phyloP scores from a whole-genome alignment of 176 grass and related monocot species.

The Rhynchospora pubera region DNA sequence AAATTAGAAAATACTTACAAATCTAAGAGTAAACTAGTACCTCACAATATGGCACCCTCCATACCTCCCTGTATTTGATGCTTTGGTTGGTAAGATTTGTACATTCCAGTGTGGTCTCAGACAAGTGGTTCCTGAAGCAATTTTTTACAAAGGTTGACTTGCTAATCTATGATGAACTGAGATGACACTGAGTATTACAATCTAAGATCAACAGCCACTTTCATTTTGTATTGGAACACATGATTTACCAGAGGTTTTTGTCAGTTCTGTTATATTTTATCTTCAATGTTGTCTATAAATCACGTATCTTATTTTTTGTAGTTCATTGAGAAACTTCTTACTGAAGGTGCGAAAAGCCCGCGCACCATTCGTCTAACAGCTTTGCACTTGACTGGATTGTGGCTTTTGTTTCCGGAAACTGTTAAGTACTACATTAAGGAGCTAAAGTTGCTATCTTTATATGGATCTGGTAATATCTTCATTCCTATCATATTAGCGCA shows the following conservation, averaged over 20 bases:
- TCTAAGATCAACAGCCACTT: neutral
- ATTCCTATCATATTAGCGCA: neutral
- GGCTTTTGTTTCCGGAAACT: constrained; percentile 72
- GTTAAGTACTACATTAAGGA: constrained; percentile 83
- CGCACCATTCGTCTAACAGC: constrained; percentile 78
- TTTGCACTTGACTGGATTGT: constrained; percentile 84
- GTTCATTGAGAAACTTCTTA: constrained; percentile 80
- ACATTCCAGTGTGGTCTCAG: neutral
- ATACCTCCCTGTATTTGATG: neutral
- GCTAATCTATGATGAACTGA: neutral
- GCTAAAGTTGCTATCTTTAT: constrained; percentile 71
- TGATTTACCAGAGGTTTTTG: neutral
- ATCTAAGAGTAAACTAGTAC: neutral
- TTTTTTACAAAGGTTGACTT: neutral
- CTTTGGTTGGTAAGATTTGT: neutral
- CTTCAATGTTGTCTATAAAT: neutral
- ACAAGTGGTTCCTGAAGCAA: neutral
- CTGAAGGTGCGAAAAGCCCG: constrained; percentile 81
- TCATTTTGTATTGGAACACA: neutral
- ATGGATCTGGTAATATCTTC: constrained; percentile 71
- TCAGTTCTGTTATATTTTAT: neutral
- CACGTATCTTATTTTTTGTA: constrained; percentile 26
- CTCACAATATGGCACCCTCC: neutral
- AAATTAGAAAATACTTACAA: neutral
- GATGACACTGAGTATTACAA: neutral